phyloP scores from a whole-genome alignment of 768 basidiomycete species.

The Pleurotus djamor region DNA sequence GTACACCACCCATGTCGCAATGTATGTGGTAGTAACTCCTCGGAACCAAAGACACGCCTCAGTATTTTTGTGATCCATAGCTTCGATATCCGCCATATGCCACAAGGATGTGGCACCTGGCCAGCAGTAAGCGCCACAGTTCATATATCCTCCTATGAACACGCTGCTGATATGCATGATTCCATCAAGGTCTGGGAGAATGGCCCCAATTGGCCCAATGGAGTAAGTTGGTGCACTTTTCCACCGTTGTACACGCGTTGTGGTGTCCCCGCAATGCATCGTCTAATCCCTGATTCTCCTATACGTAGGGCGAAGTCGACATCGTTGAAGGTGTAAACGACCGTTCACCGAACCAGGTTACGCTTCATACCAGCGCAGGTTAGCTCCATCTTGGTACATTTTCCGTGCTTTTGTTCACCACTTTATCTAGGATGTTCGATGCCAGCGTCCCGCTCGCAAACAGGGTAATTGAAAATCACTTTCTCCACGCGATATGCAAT shows the following conservation, averaged over 20 bases:
- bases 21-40: slow-evolving; percentile 19
- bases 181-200: slow-evolving; percentile 19
- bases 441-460: slow-evolving; percentile 32
- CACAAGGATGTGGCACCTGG: slow-evolving; percentile 52
- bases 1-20: slow-evolving; percentile 33
- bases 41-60: not conserved
- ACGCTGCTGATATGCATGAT: not conserved
- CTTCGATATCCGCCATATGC: slow-evolving; percentile 47
- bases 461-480: slow-evolving; percentile 26
- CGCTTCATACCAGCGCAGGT: slow-evolving; percentile 55
- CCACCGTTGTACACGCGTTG: not conserved
- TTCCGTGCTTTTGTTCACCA: not conserved
- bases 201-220: slow-evolving; percentile 28
- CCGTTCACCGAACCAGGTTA: slow-evolving; percentile 44
- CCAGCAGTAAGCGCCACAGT: slow-evolving; percentile 33
- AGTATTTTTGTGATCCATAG: not conserved
- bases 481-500: too few relatives aligned
- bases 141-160: slow-evolving; percentile 22
- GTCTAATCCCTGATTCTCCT: not conserved
- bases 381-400: slow-evolving; percentile 3
- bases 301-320: slow-evolving; percentile 40
- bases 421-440: slow-evolving; percentile 38
- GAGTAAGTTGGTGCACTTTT: slow-evolving; percentile 13
- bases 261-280: too few relatives aligned
- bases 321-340: slow-evolving; percentile 62